phyloP scores from a whole-genome alignment of 2,329 filamentous ascomycete genomes.

The Ceratocystis colombiana region DNA sequence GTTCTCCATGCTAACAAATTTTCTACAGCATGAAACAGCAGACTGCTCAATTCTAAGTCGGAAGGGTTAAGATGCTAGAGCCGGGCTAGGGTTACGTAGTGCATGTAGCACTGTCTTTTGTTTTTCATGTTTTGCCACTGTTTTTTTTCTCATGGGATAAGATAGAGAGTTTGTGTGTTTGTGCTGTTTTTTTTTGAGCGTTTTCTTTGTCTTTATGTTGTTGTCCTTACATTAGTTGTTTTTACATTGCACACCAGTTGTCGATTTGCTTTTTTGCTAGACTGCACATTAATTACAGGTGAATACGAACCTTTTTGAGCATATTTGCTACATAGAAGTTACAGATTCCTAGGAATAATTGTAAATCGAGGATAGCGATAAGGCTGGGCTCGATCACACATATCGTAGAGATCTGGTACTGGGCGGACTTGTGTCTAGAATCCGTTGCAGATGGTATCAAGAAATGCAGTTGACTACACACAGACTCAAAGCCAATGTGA shows the following conservation, averaged over 20 bases:
- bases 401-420: background rate
- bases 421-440: background rate
- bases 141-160: slow-evolving; percentile 18
- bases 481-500: background rate
- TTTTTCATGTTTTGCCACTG: background rate
- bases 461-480: slow-evolving; percentile 5
- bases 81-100: background rate
- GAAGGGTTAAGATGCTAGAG: background rate
- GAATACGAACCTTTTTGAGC: background rate
- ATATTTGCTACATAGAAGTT: background rate
- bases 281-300: background rate
- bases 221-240: slow-evolving; percentile 3
- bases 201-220: background rate
- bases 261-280: slow-evolving; percentile 2
- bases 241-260: background rate
- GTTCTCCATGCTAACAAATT: slow-evolving; percentile 5
- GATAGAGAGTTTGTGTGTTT: slow-evolving; percentile 10
- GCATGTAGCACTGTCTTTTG: slow-evolving; percentile 1
- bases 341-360: background rate
- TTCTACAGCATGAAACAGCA: slow-evolving; percentile 45
- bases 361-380: background rate
- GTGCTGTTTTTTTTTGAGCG: slow-evolving; percentile 9
- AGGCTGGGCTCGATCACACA: background rate
- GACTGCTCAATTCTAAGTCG: slow-evolving; percentile 14
- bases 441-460: slow-evolving; percentile 11